Evolutionary conservation across 1,284 basidiomycete genomes (phyloP), one percentile per base, ranked within the genome.

Genomic region (Ceratobasidium sp.): DNA sequence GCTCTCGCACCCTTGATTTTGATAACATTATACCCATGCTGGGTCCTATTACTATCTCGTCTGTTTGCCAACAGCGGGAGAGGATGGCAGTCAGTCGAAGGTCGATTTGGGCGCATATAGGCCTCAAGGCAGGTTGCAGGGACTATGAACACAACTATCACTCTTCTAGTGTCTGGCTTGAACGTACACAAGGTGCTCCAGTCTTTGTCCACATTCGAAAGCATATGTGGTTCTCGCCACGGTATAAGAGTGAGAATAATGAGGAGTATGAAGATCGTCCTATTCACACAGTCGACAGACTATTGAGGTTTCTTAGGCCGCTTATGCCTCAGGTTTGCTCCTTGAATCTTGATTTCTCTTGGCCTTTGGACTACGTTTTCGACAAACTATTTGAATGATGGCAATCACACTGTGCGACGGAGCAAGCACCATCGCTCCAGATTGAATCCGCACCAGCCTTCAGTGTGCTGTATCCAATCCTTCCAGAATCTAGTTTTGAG

Each of bases 31-130:
- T 56, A 9, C 23, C 23, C 12, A 26, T 56, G 5, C 23, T 26
- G 7, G 26, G 54, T 46, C 40, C 64, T 46, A 23, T 44, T 6
- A 15, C 64, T 20, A 40, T 66, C 17, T 28, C 48, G 7, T 50
- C 26, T 5, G 66, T 68, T 28, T 50, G 66, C 48, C 26, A 20
- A 17, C 48, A 52, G 44, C 52, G 66, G 66, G 28, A 28, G 7
- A 40, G 38, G 3, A 28, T 68, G 5, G 66, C 48, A 1, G 12
- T 68, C 1, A 48, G 52, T 13, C 48, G 23, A 17, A n/a, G 20
- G 6, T 26, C n/a, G 3, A 48, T 68, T 15, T 68, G 66, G 66
- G 17, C 66, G 10, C 66, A 68, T 17, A 68, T 68, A 7, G 48
- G 38, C 28, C 48, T 68, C 26, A 26, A 15, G 6, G 57, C 20